Base-by-base conservation (phyloP, 352 stramenopile genomes). In the Globisporangium barbulae region DNA sequence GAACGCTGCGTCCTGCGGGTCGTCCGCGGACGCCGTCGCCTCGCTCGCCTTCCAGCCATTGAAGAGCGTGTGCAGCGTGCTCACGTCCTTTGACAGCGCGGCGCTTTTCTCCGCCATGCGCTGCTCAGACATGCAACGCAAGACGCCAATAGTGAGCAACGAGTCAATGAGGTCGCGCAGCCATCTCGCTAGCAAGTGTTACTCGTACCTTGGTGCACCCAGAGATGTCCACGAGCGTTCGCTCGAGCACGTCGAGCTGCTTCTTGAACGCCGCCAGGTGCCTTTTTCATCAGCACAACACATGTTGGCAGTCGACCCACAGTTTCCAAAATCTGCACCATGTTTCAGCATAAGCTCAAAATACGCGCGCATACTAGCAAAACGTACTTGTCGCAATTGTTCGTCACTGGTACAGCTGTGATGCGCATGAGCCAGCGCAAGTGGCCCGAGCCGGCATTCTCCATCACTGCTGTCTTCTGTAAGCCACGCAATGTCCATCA, bases 381-480 rank as follows among this genome's bases (percentile, higher is more conserved):
- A 4, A 55, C 61, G 21, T 73, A 91, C 82, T 63, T 63, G 5
- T 91, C 78, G 13, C 69, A 69, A 6, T 69, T 77, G 12, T 49
- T 49, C 0, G 64, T 58, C 10, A 79, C 70, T n/a, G 64, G 53
- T 33, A 79, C 64, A 28, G 60, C 71, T 13, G 79, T 54, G 58
- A 91, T 77, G 13, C 77, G 79, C 58, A 84, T 73, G 59, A 91
- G 81, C 83, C 83, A 91, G 25, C 76, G 77, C 65, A 89, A 70
- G 59, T 92, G 81, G 0, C 83, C 80, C 7, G 65, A 47, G 17
- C 83, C 81, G 13, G 72, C 83, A 59, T 89, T 85, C 37, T 92
- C 83, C 68, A 87, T 64, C 59, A 86, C 65, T 2, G 59, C 62
- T 3, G 71, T 81, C n/a, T 67, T 62, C 64, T 58, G 3, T 31